Conservation (phyloP, 2,329 filamentous ascomycete genomes). For the Aspergillus arachidicola region DNA sequence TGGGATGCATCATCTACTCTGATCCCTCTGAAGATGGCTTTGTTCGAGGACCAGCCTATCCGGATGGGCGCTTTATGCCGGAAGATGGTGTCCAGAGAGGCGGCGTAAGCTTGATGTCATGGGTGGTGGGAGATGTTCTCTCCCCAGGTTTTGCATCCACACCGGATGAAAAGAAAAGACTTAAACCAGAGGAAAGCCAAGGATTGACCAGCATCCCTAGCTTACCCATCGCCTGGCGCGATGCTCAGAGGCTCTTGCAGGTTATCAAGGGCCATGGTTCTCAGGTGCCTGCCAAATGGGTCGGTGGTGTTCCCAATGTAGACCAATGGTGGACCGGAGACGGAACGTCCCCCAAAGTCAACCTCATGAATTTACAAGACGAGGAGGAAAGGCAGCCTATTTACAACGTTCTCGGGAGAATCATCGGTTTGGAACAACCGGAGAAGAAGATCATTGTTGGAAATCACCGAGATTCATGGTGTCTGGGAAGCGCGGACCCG, state of each 20-base stretch:
- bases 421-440: conserved; percentile 79
- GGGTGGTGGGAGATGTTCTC: conserved; percentile 86
- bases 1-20: conserved; percentile 87
- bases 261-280: conserved; percentile 75
- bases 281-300: conserved; percentile 70
- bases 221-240: conserved; percentile 84
- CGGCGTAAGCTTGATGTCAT: conserved; percentile 76
- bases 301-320: conserved; percentile 74
- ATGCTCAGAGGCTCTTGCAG: conserved; percentile 78
- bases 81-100: conserved; percentile 81
- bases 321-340: conserved; percentile 85
- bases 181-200: conserved; percentile 69
- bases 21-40: conserved; percentile 87
- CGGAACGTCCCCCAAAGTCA: conserved; percentile 71
- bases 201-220: conserved; percentile 84
- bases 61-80: conserved; percentile 78
- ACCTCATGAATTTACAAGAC: conserved; percentile 83
- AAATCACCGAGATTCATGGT: conserved; percentile 92
- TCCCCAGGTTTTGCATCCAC: conserved; percentile 77
- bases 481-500: conserved; percentile 82
- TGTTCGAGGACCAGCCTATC: conserved; percentile 69
- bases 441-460: conserved; percentile 86
- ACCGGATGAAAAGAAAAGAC: conserved; percentile 57
- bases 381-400: conserved; percentile 80
- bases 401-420: conserved; percentile 86